phyloP scores from a whole-genome alignment of 73 alveolate genomes.

The Durusdinium trenchii region DNA sequence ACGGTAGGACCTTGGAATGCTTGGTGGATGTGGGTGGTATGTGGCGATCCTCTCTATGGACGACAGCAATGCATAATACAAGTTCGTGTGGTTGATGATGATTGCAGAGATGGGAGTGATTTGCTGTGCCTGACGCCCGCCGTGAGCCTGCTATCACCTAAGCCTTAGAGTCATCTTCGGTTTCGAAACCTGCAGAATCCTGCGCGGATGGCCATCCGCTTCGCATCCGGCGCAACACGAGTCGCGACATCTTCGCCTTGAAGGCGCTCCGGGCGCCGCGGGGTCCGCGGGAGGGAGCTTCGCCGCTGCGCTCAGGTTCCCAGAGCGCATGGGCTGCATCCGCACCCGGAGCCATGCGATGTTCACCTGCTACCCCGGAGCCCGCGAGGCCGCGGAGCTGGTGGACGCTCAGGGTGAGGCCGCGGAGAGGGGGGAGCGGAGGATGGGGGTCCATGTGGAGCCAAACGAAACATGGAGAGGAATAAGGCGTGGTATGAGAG shows the following conservation, averaged over 20 bases:
- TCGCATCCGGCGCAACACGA: no score
- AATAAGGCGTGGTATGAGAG: neutral
- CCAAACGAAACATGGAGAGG: neutral
- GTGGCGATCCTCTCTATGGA: neutral
- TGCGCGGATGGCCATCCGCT: no score
- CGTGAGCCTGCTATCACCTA: no score
- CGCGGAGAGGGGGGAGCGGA: neutral
- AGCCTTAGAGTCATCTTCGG: no score
- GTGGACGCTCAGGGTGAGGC: slow-evolving; percentile 65
- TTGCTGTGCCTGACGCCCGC: no score
- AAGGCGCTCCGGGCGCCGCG: no score
- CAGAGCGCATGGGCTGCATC: slow-evolving; percentile 69
- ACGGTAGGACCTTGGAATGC: neutral
- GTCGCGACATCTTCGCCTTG: no score
- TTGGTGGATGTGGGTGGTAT: neutral
- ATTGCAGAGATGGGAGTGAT: no score
- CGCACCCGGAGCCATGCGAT: slow-evolving; percentile 88
- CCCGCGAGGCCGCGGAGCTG: neutral
- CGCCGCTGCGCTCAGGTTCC: neutral
- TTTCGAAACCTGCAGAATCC: no score
- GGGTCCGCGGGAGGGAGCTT: neutral
- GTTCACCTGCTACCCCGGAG: slow-evolving; percentile 90
- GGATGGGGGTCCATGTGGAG: neutral
- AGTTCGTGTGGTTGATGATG: no score
- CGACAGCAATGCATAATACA: no score